Conservation (phyloP, 805 yeast species). For the Myxozyma melibiosi region DNA sequence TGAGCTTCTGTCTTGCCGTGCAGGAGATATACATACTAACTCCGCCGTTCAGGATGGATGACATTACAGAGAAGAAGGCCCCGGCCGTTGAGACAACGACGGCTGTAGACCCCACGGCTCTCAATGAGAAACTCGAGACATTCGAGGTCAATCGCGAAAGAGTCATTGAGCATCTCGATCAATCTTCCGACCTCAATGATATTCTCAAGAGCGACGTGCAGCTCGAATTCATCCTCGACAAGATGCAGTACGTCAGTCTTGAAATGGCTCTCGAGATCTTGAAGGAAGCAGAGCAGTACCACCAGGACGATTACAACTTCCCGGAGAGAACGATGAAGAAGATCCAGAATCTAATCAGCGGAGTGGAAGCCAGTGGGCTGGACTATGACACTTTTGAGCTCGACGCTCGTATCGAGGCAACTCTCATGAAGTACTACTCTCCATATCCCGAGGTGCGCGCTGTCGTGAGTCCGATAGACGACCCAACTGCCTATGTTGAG, state of each 20-base stretch:
- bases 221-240: slow-evolving; percentile 18
- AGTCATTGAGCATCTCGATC: slow-evolving; percentile 4
- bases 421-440: slow-evolving; percentile 48
- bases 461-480: slow-evolving; percentile 43
- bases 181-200: slow-evolving; percentile 9
- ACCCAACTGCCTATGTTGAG: slow-evolving; percentile 50
- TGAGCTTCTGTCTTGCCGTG: too few species aligned
- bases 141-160: slow-evolving; percentile 6
- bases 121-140: not conserved
- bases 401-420: slow-evolving; percentile 45
- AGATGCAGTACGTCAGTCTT: slow-evolving; percentile 19
- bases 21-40: too few species aligned
- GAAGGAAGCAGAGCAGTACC: slow-evolving; percentile 46
- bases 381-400: slow-evolving; percentile 20
- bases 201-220: slow-evolving; percentile 6
- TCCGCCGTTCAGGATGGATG: too few species aligned
- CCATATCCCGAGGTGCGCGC: slow-evolving; percentile 61
- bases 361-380: slow-evolving; percentile 35
- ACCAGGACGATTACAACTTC: slow-evolving; percentile 53
- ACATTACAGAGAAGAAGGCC: too few species aligned
- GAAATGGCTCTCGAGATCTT: slow-evolving; percentile 49
- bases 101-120: not conserved
- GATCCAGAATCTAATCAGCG: slow-evolving; percentile 40
- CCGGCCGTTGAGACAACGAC: not conserved
- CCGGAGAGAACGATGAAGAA: slow-evolving; percentile 45